Evolutionary conservation across 768 basidiomycete genomes (phyloP), one percentile per base, ranked within the genome.

Genomic region (Mycena rosella): DNA sequence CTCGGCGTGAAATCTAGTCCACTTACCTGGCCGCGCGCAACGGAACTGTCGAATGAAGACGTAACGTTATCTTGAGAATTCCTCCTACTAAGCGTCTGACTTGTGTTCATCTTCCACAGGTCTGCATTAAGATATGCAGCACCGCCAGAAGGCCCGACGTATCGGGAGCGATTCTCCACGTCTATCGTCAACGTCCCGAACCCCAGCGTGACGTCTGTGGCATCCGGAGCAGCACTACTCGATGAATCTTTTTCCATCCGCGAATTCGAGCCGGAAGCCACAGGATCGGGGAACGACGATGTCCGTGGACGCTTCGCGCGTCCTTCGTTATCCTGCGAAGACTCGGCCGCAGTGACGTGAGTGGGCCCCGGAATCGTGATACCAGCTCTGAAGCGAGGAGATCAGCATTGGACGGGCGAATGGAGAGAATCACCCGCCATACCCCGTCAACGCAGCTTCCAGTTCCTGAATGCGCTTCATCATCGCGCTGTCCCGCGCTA

Each of bases 111-210:
- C 60, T 69, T 73, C 74, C 74, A 75, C 14, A 73, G 55, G 32
- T 71, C 72, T 9, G 68, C 48, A 49, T 71, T 70, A 44, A 75
- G 70, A 51, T 73, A 75, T 10, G 74, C 69, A 5, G 74, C 71
- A 36, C 71, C 72, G 30, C 74, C 71, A 3, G 74, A 75, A 24
- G 72, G 53, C 6, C 74, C 74, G 26, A 75, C 57, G 40, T 75
- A 75, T 44, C 74, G 68, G 8, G 74, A 75, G 10, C 74, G 74
- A 38, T 75, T 72, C 30, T 72, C 69, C 30, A 68, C 71, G 68
- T 75, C 74, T 29, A 75, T 75, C 3, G 74, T 75, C 22, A 75
- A 65, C 26, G 72, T 73, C 6, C 74, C 74, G 26, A 75, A 73
- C 1, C 74, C 74, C 2, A 74, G 61, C 5, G 73, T 70, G 24